phyloP scores from a whole-genome alignment of 176 grass and related monocot species.

The Cenchrus fungigraminus region DNA sequence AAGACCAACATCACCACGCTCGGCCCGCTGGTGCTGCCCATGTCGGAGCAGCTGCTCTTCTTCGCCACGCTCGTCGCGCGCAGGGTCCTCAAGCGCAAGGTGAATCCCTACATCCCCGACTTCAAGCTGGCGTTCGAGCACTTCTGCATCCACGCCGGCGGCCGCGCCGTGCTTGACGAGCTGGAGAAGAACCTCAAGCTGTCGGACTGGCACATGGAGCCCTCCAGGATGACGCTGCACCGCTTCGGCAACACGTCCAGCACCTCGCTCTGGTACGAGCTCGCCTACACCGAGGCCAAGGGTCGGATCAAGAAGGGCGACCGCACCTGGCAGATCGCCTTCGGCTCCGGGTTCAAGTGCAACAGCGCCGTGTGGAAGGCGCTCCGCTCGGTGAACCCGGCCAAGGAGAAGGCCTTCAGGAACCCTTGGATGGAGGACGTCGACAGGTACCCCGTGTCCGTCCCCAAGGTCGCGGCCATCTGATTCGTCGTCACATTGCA shows the following conservation, averaged over 20 bases:
- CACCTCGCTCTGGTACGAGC: slow-evolving; percentile 78
- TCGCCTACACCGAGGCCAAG: slow-evolving; percentile 70
- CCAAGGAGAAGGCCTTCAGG: slow-evolving; percentile 22
- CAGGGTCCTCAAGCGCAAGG: slow-evolving; percentile 45
- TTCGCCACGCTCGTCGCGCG: slow-evolving; percentile 49
- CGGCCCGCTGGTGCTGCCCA: slow-evolving; percentile 55
- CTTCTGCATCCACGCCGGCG: slow-evolving; percentile 79
- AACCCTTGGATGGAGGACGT: slow-evolving; percentile 58
- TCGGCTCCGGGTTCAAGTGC: slow-evolving; percentile 75
- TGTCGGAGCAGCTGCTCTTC: slow-evolving; percentile 66
- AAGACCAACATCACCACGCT: slow-evolving; percentile 69
- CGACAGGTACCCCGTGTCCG: slow-evolving; percentile 47
- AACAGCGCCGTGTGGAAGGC: slow-evolving; percentile 74
- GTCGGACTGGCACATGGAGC: slow-evolving; percentile 70
- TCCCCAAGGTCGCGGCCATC: slow-evolving; percentile 45
- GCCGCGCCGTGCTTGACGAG: slow-evolving; percentile 60
- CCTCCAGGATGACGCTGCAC: slow-evolving; percentile 73
- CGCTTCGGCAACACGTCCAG: slow-evolving; percentile 77
- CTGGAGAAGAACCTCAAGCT: slow-evolving; percentile 61
- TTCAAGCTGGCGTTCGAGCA: slow-evolving; percentile 81
- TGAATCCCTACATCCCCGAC: slow-evolving; percentile 68
- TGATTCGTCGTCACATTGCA: neutral
- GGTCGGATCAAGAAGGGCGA: slow-evolving; percentile 60
- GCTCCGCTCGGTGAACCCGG: slow-evolving; percentile 54
- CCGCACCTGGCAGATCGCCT: slow-evolving; percentile 68